Conservation (phyloP, 208 protist species). For the Acanthamoeba culbertsoni region DNA sequence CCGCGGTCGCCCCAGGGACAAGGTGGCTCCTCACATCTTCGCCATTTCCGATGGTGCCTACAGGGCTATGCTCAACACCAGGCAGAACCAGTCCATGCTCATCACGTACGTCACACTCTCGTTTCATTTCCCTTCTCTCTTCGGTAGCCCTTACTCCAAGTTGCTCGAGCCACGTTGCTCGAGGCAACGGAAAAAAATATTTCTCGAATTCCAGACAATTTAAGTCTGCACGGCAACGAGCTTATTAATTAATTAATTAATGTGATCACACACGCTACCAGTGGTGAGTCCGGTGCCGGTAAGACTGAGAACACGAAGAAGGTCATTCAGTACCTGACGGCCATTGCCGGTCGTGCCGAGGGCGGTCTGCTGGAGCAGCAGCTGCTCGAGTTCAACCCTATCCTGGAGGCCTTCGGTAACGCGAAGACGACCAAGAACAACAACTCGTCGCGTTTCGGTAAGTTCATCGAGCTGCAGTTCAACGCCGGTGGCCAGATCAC, state of each 20-base stretch:
- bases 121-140: background rate
- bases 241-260: background rate
- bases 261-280: background rate
- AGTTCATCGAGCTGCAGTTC: constrained; percentile 81
- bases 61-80: constrained; percentile 71
- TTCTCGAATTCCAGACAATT: too few species aligned
- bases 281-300: constrained; percentile 81
- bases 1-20: constrained; percentile 66
- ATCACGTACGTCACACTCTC: constrained; percentile 61
- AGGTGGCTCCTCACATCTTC: constrained; percentile 77
- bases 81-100: constrained; percentile 75
- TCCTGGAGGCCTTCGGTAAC: constrained; percentile 80
- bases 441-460: constrained; percentile 84
- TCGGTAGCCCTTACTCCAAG: background rate
- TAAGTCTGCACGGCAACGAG: too few species aligned
- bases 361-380: constrained; percentile 74
- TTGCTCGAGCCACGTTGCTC: background rate
- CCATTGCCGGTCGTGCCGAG: constrained; percentile 41
- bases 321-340: constrained; percentile 82
- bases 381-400: constrained; percentile 78
- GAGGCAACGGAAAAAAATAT: background rate
- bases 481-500: constrained; percentile 71
- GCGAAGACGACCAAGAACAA: constrained; percentile 81
- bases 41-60: constrained; percentile 75
- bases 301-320: constrained; percentile 86